phyloP scores from a whole-genome alignment of 2,329 filamentous ascomycete species.

The Trichoderma sp. region DNA sequence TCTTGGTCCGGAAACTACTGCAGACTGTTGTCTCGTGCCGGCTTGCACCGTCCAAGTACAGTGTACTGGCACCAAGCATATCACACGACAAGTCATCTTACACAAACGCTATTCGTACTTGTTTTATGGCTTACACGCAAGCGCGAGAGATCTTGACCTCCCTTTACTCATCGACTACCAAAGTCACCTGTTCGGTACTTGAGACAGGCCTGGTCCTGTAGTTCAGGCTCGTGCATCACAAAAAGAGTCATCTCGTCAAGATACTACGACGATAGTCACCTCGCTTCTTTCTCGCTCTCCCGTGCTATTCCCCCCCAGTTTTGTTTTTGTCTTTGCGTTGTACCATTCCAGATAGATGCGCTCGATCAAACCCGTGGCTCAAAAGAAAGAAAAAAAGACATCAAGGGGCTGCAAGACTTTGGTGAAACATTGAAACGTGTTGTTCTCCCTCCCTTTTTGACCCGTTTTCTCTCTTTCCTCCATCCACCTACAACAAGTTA shows the following conservation, averaged over 20 bases:
- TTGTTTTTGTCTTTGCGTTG: neutral
- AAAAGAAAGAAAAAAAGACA: neutral
- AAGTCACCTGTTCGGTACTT: neutral
- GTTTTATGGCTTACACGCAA: neutral
- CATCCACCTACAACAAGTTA: neutral
- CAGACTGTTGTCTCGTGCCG: neutral
- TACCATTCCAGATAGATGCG: neutral
- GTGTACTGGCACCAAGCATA: neutral
- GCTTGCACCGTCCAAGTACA: neutral
- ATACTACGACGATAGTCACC: neutral
- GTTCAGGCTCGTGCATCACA: neutral
- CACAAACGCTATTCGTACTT: neutral
- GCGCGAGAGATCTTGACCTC: neutral
- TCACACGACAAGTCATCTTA: neutral
- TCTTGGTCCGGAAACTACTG: neutral
- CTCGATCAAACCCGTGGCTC: neutral
- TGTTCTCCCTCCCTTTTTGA: neutral
- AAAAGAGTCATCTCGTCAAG: neutral
- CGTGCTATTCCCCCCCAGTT: neutral
- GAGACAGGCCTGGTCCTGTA: neutral
- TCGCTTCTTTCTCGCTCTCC: neutral
- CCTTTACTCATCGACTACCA: neutral
- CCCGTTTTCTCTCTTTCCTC: neutral
- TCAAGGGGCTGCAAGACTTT: neutral
- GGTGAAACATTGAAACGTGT: constrained; percentile 12